These are phyloP conservation scores for Colletotrichum chlorophyti DNA, from an alignment of 2,329 filamentous ascomycete genomes.

Conservation along the genomic window DNA sequence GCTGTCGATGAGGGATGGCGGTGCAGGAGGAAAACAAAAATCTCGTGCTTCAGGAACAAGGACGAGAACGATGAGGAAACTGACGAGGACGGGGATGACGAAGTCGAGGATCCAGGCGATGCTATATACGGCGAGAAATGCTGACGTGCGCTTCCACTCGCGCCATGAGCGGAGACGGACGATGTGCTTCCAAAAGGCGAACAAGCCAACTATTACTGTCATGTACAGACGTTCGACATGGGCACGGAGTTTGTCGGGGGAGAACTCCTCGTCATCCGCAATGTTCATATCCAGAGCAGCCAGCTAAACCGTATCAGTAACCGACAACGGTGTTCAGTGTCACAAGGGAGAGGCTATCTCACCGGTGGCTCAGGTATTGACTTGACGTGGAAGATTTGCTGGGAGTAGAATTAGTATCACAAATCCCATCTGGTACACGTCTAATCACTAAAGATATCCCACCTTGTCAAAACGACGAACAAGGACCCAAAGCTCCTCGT, in stretches of 20 bases:
- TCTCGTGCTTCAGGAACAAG: slow-evolving; percentile 67
- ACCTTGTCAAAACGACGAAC: slow-evolving; percentile 75
- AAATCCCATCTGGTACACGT: slow-evolving; percentile 21
- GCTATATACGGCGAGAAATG: slow-evolving; percentile 63
- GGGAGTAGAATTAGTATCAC: slow-evolving; percentile 40
- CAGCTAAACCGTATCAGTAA: slow-evolving; percentile 47
- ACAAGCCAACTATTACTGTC: slow-evolving; percentile 73
- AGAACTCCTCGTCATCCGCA: slow-evolving; percentile 83
- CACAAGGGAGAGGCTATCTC: slow-evolving; percentile 48
- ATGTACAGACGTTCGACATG: slow-evolving; percentile 84
- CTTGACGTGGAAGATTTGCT: slow-evolving; percentile 72
- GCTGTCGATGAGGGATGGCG: slow-evolving; percentile 73
- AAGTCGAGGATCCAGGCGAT: slow-evolving; percentile 77
- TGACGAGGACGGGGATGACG: slow-evolving; percentile 66
- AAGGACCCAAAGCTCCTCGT: slow-evolving; percentile 77
- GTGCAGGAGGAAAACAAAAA: slow-evolving; percentile 78
- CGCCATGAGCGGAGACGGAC: slow-evolving; percentile 80
- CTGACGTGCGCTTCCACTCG: slow-evolving; percentile 71
- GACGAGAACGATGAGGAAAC: slow-evolving; percentile 69
- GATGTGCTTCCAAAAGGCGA: slow-evolving; percentile 75
- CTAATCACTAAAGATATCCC: neutral
- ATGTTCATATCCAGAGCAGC: slow-evolving; percentile 81
- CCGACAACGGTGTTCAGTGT: slow-evolving; percentile 42
- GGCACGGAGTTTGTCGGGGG: slow-evolving; percentile 80
- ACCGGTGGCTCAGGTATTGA: slow-evolving; percentile 53